Evolutionary conservation across 2,329 filamentous ascomycete species (phyloP).

Genomic region (Aspergillus fumigatiaffinis): DNA sequence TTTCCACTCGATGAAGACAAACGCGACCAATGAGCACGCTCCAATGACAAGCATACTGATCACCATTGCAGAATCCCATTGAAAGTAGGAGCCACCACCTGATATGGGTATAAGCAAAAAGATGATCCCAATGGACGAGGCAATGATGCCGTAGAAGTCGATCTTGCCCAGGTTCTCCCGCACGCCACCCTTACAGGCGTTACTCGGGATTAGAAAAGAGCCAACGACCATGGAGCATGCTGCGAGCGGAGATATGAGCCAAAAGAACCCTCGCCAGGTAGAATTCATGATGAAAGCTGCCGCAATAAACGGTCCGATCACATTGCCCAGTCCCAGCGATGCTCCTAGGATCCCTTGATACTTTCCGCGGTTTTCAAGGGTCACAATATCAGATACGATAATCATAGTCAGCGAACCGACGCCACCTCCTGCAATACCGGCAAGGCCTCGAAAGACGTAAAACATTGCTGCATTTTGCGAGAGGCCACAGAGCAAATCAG

Average conservation of each 20-base stretch:
- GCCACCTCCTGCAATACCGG: conserved; percentile 61
- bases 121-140: conserved; percentile 54
- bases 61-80: conserved; percentile 55
- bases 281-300: conserved; percentile 42
- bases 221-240: conserved; percentile 45
- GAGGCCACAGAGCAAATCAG: conserved; percentile 58
- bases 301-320: conserved; percentile 46
- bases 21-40: conserved; percentile 43
- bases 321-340: conserved; percentile 44
- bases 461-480: conserved; percentile 54
- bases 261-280: conserved; percentile 47
- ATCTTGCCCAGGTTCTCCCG: conserved; percentile 51
- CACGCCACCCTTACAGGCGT: conserved; percentile 45
- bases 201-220: conserved; percentile 51
- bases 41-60: conserved; percentile 57
- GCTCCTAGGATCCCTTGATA: conserved; percentile 48
- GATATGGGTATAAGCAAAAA: conserved; percentile 62
- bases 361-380: conserved; percentile 56
- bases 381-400: conserved; percentile 59
- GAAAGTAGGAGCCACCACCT: conserved; percentile 56
- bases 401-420: conserved; percentile 59
- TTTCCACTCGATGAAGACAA: conserved; percentile 55
- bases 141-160: conserved; percentile 56
- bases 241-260: conserved; percentile 51
- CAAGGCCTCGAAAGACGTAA: conserved; percentile 58